phyloP scores from a whole-genome alignment of 1,139 yeast species.

The Taphrina wiesneri region DNA sequence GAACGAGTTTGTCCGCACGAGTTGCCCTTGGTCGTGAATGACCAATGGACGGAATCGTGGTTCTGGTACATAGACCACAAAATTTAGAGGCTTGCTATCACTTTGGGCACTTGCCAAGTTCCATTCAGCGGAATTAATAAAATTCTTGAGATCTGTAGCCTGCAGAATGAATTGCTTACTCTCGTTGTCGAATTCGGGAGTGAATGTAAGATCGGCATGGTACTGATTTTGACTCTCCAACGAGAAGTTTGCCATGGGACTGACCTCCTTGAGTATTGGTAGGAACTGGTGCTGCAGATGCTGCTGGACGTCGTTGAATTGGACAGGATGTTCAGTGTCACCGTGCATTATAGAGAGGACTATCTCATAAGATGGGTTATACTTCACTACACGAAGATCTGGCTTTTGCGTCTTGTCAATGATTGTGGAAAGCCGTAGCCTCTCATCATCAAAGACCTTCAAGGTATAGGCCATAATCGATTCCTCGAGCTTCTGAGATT shows the following conservation, averaged over 20 bases:
- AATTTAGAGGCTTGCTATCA: conserved; percentile 48
- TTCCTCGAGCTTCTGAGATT: conserved; percentile 31
- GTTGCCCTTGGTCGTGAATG: conserved; percentile 45
- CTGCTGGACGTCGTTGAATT: conserved; percentile 59
- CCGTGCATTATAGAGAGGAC: conserved; percentile 66
- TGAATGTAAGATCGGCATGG: conserved; percentile 54
- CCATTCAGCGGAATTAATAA: conserved; percentile 79
- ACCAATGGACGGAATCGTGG: conserved; percentile 51
- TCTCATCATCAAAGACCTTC: conserved; percentile 6
- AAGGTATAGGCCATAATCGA: not conserved
- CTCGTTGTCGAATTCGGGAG: conserved; percentile 40
- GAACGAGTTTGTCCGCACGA: conserved; percentile 63
- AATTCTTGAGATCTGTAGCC: conserved; percentile 59
- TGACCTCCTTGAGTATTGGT: conserved; percentile 51
- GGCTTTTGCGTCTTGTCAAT: not conserved
- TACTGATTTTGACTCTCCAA: conserved; percentile 78
- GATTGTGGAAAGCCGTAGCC: not conserved
- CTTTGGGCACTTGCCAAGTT: conserved; percentile 49
- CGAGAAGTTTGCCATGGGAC: conserved; percentile 67
- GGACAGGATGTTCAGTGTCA: conserved; percentile 51
- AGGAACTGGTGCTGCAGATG: conserved; percentile 52
- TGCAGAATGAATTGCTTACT: conserved; percentile 42
- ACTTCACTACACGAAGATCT: conserved; percentile 42
- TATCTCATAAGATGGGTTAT: conserved; percentile 64
- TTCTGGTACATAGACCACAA: conserved; percentile 66